Base-by-base conservation (phyloP, 345 rosid genomes). In the Euphorbia pulcherrima region DNA sequence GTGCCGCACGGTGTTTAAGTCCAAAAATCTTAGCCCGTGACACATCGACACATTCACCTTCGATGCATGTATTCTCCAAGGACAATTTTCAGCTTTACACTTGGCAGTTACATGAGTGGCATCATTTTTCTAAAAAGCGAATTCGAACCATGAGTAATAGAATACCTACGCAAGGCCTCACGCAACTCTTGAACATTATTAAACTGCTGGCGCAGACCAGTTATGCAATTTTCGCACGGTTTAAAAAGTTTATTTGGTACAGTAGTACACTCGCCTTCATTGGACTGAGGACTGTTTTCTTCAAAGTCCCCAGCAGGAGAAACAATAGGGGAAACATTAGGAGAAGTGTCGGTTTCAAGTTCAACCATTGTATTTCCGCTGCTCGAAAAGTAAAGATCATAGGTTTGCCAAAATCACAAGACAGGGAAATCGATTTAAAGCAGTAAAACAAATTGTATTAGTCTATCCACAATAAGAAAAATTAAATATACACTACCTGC, bases 141-240 rank as follows among this genome's bases (percentile, higher is more conserved):
- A 21, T n/a, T 72, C 47, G 74, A 74, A 74, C 47, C 78, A 50
- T 54, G 74, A 28, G 78, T 74, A 48, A 74, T 59, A 18, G 70
- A 69, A 59, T 69, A 69, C 65, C 56, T 57, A 28, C 74, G 78
- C 2, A 74, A 51, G 13, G 78, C 78, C 12, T 74, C 78, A 46
- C 70, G 78, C 29, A 74, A 55, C 51, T 68, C 73, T 20, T 41
- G 40, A 18, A 74, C 78, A 27, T 64, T 64, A 20, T 64, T 58
- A 59, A 74, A 74, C 74, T 74, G 78, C 78, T 74, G 78, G 62
- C 69, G 78, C 37, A 74, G 69, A 18, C 78, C 78, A n/a, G 78
- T 74, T 50, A 74, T 68, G 61, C 73, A 69, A 46, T 74, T 74
- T 51, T 53, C 69, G 73, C 78, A 74, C 30, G 60, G 62, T 68